These are phyloP conservation scores for Talaromyces sp. DNA, from an alignment of 2,329 filamentous ascomycete species.

Conservation along the genomic window DNA sequence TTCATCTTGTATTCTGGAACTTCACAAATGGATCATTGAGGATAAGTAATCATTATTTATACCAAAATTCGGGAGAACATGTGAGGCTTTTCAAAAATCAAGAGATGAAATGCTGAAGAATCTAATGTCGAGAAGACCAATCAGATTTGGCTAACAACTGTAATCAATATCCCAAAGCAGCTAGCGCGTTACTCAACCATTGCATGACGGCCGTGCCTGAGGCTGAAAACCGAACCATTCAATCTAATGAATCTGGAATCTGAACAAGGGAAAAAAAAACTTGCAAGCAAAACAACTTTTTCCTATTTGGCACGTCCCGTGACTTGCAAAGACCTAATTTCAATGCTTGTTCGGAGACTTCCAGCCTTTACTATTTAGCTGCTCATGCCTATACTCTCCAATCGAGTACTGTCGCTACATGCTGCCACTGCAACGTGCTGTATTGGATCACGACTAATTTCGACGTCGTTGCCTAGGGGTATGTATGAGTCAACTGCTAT, in stretches of 20 bases:
- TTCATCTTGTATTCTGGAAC: too few relatives aligned
- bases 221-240: background rate
- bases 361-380: background rate
- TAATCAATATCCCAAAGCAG: background rate
- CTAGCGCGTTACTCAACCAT: background rate
- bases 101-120: too few relatives aligned
- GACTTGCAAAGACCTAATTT: slow-evolving; percentile 11
- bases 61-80: background rate
- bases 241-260: too few relatives aligned
- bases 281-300: background rate
- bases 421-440: background rate
- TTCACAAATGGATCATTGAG: too few relatives aligned
- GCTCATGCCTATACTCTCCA: background rate
- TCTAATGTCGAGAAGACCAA: background rate
- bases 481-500: slow-evolving; percentile 6
- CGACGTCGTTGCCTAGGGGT: slow-evolving; percentile 6
- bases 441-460: slow-evolving; percentile 8
- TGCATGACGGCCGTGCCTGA: slow-evolving; percentile 1
- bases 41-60: background rate
- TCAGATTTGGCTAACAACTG: background rate
- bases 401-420: background rate
- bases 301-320: slow-evolving; percentile 12
- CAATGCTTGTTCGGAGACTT: background rate
- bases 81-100: too few relatives aligned
- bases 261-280: too few relatives aligned